Conservation (phyloP, 1,284 basidiomycete genomes). For the Malassezia globosa region DNA sequence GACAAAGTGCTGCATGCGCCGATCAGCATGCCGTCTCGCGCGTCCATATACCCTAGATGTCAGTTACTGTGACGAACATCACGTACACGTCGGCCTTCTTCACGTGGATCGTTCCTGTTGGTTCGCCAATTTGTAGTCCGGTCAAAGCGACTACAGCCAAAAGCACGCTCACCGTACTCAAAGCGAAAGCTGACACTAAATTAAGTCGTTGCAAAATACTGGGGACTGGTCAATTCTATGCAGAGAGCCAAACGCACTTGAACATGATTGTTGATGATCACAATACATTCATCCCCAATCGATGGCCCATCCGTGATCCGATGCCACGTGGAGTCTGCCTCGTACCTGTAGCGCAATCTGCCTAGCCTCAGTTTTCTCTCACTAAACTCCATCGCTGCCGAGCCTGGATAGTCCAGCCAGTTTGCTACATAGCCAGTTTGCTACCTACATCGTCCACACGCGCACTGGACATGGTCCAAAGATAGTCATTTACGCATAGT, state of each 20-base stretch:
- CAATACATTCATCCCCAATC: background rate
- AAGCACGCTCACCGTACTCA: constrained; percentile 55
- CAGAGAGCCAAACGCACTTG: constrained; percentile 3
- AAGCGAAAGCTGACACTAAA: constrained; percentile 57
- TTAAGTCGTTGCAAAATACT: constrained; percentile 59
- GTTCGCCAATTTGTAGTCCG: constrained; percentile 20
- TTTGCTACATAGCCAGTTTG: too few relatives aligned
- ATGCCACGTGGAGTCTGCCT: too few relatives aligned
- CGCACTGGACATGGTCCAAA: too few relatives aligned
- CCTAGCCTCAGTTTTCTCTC: too few relatives aligned
- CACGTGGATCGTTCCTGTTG: constrained; percentile 55
- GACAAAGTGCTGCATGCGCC: constrained; percentile 33
- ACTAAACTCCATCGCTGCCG: too few relatives aligned
- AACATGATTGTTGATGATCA: constrained; percentile 12
- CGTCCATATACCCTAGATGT: constrained; percentile 15
- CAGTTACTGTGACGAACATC: constrained; percentile 2
- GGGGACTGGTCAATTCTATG: constrained; percentile 1
- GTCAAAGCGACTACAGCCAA: constrained; percentile 46
- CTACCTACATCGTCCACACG: background rate
- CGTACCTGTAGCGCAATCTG: too few relatives aligned
- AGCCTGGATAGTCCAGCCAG: too few relatives aligned
- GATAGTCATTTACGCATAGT: constrained; percentile 21
- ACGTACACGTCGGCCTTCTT: constrained; percentile 58
- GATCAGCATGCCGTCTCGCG: constrained; percentile 31
- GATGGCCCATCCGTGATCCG: too few relatives aligned